Evolutionary conservation across 2,329 filamentous ascomycete species (phyloP), one percentile per base, ranked within the genome.

Genomic region (Arthrobotrys sinensis): DNA sequence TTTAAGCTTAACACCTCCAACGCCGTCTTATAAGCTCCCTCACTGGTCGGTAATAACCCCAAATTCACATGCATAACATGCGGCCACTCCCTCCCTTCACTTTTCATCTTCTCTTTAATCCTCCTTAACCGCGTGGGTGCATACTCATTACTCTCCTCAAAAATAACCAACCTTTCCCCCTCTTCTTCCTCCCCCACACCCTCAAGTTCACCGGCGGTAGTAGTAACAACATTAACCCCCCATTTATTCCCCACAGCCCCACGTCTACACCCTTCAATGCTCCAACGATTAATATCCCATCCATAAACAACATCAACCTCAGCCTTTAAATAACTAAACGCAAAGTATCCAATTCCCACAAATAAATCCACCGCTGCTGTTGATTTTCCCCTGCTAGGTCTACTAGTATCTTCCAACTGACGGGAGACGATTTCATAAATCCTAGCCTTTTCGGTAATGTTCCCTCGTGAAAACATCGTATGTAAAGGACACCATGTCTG

Each of bases 381-480:
- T 14, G n/a, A n/a, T n/a, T 11, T 40, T 45, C 57, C 14, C 11
- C 11, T 50, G 46, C 8, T 14, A 10, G n/a, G 16, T 16, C 36
- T 6, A 28, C 84, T 55, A 85, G 79, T 86, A 84, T 12, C 69
- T 81, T 5, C 83, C 81, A 11, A 82, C 81, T 38, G 79, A n/a
- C 11, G 82, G 6, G 82, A 82, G 6, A 85, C 83, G 0, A 88
- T 80, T 0, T 83, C 83, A 3, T 97, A 84, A 0, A 97, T 85
- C 11, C 95, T 87, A 0, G 92, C 90, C 83, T 97, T 98, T 85
- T 98, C 95, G 63, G 90, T 92, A 76, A 97, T 87, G 84, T 97
- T 98, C 2, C 95, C 94, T 0, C 94, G 89, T 79, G 91, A 94
- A 84, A 98, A 98, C 94, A 97, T 97, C 28, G 94, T 97, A 87